Evolutionary conservation across 495 filamentous ascomycete species (phyloP).

Genomic region (Neurospora intermedia): DNA sequence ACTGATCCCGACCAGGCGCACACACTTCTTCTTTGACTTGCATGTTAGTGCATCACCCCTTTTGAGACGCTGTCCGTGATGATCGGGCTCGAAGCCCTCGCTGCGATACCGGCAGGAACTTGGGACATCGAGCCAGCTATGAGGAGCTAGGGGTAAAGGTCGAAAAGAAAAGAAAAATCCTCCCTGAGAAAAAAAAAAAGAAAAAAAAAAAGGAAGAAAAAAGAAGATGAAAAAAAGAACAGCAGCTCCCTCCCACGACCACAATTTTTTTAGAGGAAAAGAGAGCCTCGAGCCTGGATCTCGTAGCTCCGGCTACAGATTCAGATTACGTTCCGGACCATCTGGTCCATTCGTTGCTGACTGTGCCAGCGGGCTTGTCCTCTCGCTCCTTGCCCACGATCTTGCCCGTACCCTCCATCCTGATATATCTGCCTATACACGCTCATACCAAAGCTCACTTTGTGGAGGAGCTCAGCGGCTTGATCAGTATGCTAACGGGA

Average conservation of each 20-base stretch:
- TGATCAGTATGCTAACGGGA: constrained; percentile 11
- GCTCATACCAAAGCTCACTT: neutral
- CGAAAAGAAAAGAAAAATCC: neutral
- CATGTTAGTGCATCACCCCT: constrained; percentile 12
- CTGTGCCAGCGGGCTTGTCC: neutral
- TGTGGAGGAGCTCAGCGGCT: neutral
- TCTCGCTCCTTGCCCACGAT: neutral
- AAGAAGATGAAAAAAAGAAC: neutral
- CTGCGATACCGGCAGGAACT: constrained; percentile 4
- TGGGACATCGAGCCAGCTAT: neutral
- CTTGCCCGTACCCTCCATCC: neutral
- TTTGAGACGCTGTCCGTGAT: neutral
- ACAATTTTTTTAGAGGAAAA: neutral
- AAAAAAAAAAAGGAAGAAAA: no score
- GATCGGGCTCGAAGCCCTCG: constrained; percentile 2
- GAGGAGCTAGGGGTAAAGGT: neutral
- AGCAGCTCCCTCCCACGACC: neutral
- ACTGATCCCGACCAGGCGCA: constrained; percentile 16
- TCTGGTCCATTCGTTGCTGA: neutral
- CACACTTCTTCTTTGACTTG: constrained; percentile 8
- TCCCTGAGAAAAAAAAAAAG: no score
- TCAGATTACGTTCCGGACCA: neutral
- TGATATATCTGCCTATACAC: neutral
- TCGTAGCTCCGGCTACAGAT: neutral
- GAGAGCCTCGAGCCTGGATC: neutral